Percentiles rank a stretch among this genome's conserved stretches.
These are phyloP conservation scores for Thymus quinquecostatus DNA, from an alignment of 257 asterid genomes.

Conservation along the genomic window DNA sequence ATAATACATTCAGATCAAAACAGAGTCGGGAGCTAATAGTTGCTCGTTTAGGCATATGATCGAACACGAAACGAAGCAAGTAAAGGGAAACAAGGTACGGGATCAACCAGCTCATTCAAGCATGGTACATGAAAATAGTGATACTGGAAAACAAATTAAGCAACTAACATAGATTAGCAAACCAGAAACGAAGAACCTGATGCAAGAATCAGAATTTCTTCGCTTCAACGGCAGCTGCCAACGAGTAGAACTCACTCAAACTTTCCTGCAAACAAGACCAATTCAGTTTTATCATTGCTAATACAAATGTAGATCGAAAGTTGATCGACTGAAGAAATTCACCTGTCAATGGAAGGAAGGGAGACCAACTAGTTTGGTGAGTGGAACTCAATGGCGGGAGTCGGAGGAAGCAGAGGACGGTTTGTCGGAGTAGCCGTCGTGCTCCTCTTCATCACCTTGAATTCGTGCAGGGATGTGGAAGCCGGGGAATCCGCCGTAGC, in stretches of 20 bases:
- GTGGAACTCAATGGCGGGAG: constrained; percentile 76
- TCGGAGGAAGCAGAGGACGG: constrained; percentile 99
- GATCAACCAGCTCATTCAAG: constrained; percentile 44
- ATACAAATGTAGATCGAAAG: neutral
- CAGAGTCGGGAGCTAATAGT: neutral
- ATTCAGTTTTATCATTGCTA: neutral
- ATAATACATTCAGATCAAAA: constrained; percentile 12
- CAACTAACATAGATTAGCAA: constrained; percentile 42
- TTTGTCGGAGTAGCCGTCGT: constrained; percentile 90
- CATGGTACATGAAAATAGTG: constrained; percentile 35
- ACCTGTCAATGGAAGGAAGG: constrained; percentile 40
- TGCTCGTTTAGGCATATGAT: neutral
- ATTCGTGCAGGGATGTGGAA: constrained; percentile 90
- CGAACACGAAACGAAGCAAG: constrained; percentile 8
- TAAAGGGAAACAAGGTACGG: constrained; percentile 18
- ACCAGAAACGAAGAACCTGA: constrained; percentile 67
- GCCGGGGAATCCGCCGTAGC: constrained; percentile 73
- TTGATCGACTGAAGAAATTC: neutral
- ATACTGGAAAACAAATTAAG: constrained; percentile 26
- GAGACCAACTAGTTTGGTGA: constrained; percentile 21
- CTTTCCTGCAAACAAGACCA: constrained; percentile 21
- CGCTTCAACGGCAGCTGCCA: constrained; percentile 45
- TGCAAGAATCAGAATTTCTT: constrained; percentile 44
- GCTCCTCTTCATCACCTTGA: constrained; percentile 99
- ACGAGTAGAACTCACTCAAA: constrained; percentile 47